Conservation (phyloP, 2,329 filamentous ascomycete genomes). For the Penicillium hesseltinei region DNA sequence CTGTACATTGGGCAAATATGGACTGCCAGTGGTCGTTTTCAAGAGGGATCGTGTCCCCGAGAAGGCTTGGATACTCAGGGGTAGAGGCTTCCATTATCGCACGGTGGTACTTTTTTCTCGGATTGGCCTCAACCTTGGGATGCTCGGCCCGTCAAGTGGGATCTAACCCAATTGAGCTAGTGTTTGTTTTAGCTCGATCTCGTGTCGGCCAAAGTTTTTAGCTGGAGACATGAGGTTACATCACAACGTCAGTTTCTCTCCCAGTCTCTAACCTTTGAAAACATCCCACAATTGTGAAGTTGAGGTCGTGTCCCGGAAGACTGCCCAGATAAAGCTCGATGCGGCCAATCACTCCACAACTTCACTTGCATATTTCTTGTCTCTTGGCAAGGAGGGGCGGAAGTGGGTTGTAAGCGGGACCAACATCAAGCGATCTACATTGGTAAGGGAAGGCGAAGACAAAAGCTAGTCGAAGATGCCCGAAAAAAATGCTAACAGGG, state of each 20-base stretch:
- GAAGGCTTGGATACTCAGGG: no score
- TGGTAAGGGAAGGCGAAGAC: neutral
- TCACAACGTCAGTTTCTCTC: neutral
- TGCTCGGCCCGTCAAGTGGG: neutral
- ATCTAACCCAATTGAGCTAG: neutral
- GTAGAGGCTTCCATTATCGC: neutral
- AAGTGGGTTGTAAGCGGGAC: neutral
- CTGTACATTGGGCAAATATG: neutral
- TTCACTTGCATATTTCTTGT: neutral
- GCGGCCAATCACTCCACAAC: neutral
- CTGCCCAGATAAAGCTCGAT: neutral
- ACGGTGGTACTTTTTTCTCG: neutral
- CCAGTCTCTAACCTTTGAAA: neutral
- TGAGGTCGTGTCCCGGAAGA: neutral
- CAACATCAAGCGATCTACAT: neutral
- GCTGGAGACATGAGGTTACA: neutral
- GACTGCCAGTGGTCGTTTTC: neutral
- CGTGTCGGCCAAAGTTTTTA: neutral
- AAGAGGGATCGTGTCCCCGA: neutral
- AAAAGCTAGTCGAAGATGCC: neutral
- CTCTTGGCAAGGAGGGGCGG: neutral
- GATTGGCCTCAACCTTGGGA: neutral
- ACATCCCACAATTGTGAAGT: neutral
- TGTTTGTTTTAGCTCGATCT: neutral
- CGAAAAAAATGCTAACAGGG: neutral